Evolutionary conservation across 2,329 filamentous ascomycete genomes (phyloP).

Genomic region (Nemania diffusa): DNA sequence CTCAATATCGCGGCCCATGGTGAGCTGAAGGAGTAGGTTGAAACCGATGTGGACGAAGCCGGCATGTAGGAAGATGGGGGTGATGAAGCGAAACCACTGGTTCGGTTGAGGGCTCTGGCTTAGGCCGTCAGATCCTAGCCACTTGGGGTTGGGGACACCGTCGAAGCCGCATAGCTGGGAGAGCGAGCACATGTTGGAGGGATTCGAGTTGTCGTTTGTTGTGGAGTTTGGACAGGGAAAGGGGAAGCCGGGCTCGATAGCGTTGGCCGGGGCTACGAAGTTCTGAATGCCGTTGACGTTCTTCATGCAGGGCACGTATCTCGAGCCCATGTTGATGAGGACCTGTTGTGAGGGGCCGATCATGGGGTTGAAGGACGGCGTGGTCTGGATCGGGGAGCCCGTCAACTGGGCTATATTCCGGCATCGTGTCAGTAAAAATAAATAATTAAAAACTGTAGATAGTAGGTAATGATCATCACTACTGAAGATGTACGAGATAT

Average conservation of each 20-base stretch:
- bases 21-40: slow-evolving; percentile 92
- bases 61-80: slow-evolving; percentile 94
- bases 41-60: slow-evolving; percentile 95
- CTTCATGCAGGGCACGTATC: slow-evolving; percentile 95
- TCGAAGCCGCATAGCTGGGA: slow-evolving; percentile 85
- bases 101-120: slow-evolving; percentile 73
- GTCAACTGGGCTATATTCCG: slow-evolving; percentile 73
- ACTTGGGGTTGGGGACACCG: slow-evolving; percentile 75
- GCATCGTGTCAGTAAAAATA: slow-evolving; percentile 33
- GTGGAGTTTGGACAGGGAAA: slow-evolving; percentile 89
- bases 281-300: slow-evolving; percentile 74
- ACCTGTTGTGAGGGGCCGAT: slow-evolving; percentile 92
- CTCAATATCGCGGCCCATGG: slow-evolving; percentile 92
- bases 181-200: slow-evolving; percentile 73
- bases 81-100: slow-evolving; percentile 97
- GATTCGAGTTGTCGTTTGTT: slow-evolving; percentile 59
- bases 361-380: slow-evolving; percentile 94
- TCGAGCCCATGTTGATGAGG: slow-evolving; percentile 95
- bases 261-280: slow-evolving; percentile 37
- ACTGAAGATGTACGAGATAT: too few species aligned
- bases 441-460: too few species aligned
- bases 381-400: slow-evolving; percentile 78
- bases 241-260: slow-evolving; percentile 53
- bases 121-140: slow-evolving; percentile 57
- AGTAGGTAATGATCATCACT: too few species aligned